Evolutionary conservation across 2,329 filamentous ascomycete species (phyloP), one percentile per base, ranked within the genome.

Genomic region (Chrysosporium queenslandicum): DNA sequence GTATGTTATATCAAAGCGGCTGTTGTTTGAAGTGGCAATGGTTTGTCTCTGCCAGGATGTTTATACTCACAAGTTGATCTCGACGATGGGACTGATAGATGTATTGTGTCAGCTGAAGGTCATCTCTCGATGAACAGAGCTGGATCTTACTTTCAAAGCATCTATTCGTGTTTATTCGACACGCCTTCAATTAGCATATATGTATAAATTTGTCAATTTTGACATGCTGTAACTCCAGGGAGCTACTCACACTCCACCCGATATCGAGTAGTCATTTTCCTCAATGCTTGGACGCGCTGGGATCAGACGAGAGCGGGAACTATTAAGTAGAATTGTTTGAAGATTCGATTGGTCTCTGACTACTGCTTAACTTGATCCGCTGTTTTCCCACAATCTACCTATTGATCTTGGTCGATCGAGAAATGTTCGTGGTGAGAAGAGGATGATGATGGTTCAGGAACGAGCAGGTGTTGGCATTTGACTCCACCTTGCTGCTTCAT

Each of bases 21-120:
- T 11, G 11, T 12, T 42, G 2, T 32, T 20, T 29, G 9, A 37
- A 40, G n/a, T n/a, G 11, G 12, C 21, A 12, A 11, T 3, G 8
- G n/a, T 7, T 30, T 25, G n/a, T 23, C 30, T 25, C 8, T 8
- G 8, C 20, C 18, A n/a, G 34, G 16, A 2, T 23, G 14, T 30
- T 43, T 7, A 14, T 3, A 59, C 68, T 54, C 73, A 85, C 86
- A 77, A 96, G 81, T 68, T 96, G 90, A 67, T 96, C 90, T 66
- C 90, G 78, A 52, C 90, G 81, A 73, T 96, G 90, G 49, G 89
- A 91, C 78, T 94, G 16, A 8, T 3, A 18, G 29, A 27, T 4
- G 16, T 2, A 81, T 63, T 76, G 14, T 11, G 37, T 42, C n/a
- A 42, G 36, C 39, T 20, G 4, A n/a, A 12, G 18, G n/a, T 34